Base-by-base conservation (phyloP, 768 basidiomycete species). In the Boletus eberwhitei region DNA sequence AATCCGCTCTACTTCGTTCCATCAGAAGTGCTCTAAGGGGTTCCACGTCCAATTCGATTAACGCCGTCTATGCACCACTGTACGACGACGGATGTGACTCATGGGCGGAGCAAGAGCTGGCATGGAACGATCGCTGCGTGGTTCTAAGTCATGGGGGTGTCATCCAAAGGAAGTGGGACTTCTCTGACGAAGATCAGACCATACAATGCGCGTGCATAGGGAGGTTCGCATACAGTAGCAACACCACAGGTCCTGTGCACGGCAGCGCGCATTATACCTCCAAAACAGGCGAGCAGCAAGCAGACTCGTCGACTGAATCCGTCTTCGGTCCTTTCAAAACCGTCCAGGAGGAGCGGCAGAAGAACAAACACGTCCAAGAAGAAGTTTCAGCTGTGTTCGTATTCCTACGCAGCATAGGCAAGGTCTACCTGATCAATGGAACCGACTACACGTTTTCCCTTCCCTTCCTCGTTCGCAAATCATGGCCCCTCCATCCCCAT, bases 141-240 rank as follows among this genome's bases (percentile, higher is more conserved):
- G 72, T 88, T 1, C 73, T 88, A 60, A 84, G 81, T 54, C 75
- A 76, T 17, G 90, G 87, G 0, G 87, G 87, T 1, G 74, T 88
- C 16, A 81, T 91, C 50, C 74, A 74, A 52, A 84, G 85, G 63
- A 83, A 83, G 63, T 93, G 90, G 91, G 80, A 78, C 50, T 88
- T 92, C 64, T 68, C 74, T n/a, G 75, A 82, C 39, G 88, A 90
- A 63, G 79, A 77, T 7, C 86, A 93, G 63, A 77, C 79, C 1
- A 81, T 93, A 34, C 90, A 90, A 61, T 89, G 80, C 73, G 90
- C 88, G 6, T 91, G 90, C 64, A 74, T 87, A n/a, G 91, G 86
- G 4, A 80, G 79, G 67, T 76, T 93, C 36, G 83, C 86, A 61
- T 83, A 86, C 60, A 67, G 55, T n/a, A 63, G 66, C 4, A 71